Conservation (phyloP, 2,329 filamentous ascomycete species). For the Zarea fungicola region DNA sequence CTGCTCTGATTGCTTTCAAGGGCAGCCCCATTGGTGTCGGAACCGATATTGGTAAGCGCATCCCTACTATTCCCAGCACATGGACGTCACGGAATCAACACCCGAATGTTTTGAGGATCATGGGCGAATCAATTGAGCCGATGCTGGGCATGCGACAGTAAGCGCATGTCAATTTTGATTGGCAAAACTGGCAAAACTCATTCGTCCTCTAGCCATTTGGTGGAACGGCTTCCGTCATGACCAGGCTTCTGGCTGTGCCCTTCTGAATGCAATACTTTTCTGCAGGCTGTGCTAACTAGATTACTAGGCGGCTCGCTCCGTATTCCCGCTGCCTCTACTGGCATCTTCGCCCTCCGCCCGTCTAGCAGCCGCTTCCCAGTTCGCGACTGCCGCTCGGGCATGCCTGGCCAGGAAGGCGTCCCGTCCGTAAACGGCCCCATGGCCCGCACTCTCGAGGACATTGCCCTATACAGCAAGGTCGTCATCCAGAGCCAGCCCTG, state of each 20-base stretch:
- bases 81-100: too few relatives aligned
- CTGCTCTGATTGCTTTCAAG: slow-evolving; percentile 53
- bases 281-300: background rate
- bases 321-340: slow-evolving; percentile 50
- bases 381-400: slow-evolving; percentile 45
- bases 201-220: too few relatives aligned
- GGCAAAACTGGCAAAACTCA: too few relatives aligned
- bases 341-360: slow-evolving; percentile 51
- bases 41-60: slow-evolving; percentile 49
- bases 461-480: slow-evolving; percentile 48
- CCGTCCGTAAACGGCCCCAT: slow-evolving; percentile 60
- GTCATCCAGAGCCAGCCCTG: slow-evolving; percentile 51
- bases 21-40: slow-evolving; percentile 59
- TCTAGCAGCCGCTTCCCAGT: slow-evolving; percentile 58
- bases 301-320: slow-evolving; percentile 46
- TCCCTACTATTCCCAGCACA: too few relatives aligned
- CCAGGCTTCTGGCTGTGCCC: too few relatives aligned
- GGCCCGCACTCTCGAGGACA: slow-evolving; percentile 48
- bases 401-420: slow-evolving; percentile 61
- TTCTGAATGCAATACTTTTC: rapidly evolving
- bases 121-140: too few relatives aligned
- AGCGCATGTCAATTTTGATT: too few relatives aligned
- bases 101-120: too few relatives aligned
- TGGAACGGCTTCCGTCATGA: too few relatives aligned
- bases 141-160: too few relatives aligned